Base-by-base conservation (phyloP, 495 filamentous ascomycete genomes). In the Neurospora sp. region DNA sequence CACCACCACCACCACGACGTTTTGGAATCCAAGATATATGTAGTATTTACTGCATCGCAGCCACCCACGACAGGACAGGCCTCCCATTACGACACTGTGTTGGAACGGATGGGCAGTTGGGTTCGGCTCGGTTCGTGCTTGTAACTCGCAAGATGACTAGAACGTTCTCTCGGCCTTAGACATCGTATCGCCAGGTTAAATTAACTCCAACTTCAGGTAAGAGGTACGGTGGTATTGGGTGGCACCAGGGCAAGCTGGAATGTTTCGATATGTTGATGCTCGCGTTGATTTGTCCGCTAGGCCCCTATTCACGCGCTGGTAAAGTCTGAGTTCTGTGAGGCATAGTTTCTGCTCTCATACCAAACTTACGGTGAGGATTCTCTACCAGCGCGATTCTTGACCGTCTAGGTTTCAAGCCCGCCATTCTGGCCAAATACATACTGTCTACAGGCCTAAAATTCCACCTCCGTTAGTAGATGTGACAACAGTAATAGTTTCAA, bases 371-470 rank as follows among this genome's bases (percentile, higher is more conserved):
- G 13, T 3, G 54, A 62, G 13, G 24, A 62, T 13, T 62, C 13
- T 62, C 10, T 1, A 31, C 5, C 2, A 62, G 5, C 24, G 24
- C 24, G 1, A 15, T 31, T 31, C 24, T 3, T 31, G 5, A 21
- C 39, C 8, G 21, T 31, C 36, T 71, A 73, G 72, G 70, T 69
- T 59, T 71, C 72, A 54, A 36, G 66, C 62, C 31, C 73, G 31
- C 78, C 79, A 37, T 78, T 74, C 40, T 79, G 66, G 40, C 62
- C 72, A 69, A 86, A 82, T 69, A 86, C 77, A 76, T 84, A 86
- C 73, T 86, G 77, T 70, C 85, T 82, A 76, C 85, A 86, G 4
- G 84, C 84, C 85, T 86, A 72, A 72, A 66, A 70, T 39, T 31
- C 2, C 9, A 54, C 5, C 7, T 45, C n/a, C 5, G 43, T 36